Evolutionary conservation across 2,329 filamentous ascomycete genomes (phyloP), one percentile per base, ranked within the genome.

Genomic region (Sphaceloma murrayae): DNA sequence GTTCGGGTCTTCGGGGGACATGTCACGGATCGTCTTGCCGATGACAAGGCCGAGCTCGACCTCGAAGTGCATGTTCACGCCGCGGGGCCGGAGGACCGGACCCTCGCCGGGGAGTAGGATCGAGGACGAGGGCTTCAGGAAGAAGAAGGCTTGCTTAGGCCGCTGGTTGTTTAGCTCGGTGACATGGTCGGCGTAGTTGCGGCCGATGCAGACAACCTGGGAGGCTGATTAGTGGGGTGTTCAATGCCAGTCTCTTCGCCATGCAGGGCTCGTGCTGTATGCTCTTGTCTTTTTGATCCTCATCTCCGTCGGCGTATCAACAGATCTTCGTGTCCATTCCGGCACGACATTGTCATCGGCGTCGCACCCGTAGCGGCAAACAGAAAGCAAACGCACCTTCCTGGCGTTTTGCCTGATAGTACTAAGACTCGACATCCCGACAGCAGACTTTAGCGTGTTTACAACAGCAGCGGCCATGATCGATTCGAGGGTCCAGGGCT

Each of bases 131-230:
- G 91, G 91, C 73, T 98, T 98, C 55, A 96, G 77, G 74, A 98
- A 98, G 79, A 95, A 98, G 69, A 98, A 96, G 18, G 91, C 91
- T 66, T 95, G 87, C 64, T 91, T 93, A 40, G 91, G 91, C 52
- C 79, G 78, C 49, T 74, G 72, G 65, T 82, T 94, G 65, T 87
- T 87, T 54, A 98, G 76, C 70, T 98, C 91, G 51, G 82, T 77
- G 60, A 96, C 82, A 67, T 98, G 91, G 64, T 94, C 91, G 57
- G 88, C 89, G 73, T 95, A 98, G 72, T 98, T 94, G 56, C 91
- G 78, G 55, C 87, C 86, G 60, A 96, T 93, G 67, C 89, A 95
- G 61, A 94, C 82, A 45, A 94, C 77, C 72, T 94, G 47, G 22
- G 3, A 13, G 22, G 2, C 14, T 4, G 5, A 39, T 36, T 30